These are phyloP conservation scores for Pelargonium citronellum DNA, from an alignment of 441 rosid genomes.

Conservation along the genomic window DNA sequence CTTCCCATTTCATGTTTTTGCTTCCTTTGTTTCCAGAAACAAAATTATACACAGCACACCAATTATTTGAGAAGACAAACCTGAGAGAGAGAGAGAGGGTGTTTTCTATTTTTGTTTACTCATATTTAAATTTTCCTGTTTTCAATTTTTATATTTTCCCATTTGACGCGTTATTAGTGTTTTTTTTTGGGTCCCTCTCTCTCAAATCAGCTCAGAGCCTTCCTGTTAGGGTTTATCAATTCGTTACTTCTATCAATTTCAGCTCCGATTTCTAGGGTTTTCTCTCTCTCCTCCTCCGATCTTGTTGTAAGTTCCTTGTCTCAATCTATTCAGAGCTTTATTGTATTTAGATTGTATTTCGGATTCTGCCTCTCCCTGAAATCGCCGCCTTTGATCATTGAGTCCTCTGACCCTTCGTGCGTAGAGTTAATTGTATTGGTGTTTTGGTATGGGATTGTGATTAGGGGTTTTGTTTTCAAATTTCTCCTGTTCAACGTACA, in stretches of 20 bases:
- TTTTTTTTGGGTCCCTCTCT: background rate
- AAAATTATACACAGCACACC: background rate
- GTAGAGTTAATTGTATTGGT: constrained; percentile 1
- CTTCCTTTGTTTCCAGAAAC: background rate
- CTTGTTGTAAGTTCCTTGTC: constrained; percentile 23
- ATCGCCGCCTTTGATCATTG: background rate
- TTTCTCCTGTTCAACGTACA: background rate
- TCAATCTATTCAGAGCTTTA: constrained; percentile 6
- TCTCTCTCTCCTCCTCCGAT: constrained; percentile 8
- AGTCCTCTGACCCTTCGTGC: constrained; percentile 4
- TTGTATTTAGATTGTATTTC: background rate
- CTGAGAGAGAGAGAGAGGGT: background rate
- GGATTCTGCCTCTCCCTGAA: background rate
- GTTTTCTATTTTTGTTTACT: background rate
- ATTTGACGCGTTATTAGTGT: background rate
- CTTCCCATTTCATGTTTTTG: background rate
- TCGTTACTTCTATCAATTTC: constrained; percentile 9
- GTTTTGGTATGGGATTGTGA: constrained; percentile 13
- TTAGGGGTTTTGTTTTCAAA: constrained; percentile 16
- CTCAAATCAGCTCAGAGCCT: constrained; percentile 13
- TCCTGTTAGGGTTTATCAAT: constrained; percentile 16
- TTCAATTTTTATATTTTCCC: background rate
- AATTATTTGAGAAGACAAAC: background rate
- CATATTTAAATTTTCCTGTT: background rate
- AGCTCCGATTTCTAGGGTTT: constrained; percentile 20